These are phyloP conservation scores for Neocallimastix lanati DNA, from an alignment of 192 early-diverging fungal species.

Conservation along the genomic window DNA sequence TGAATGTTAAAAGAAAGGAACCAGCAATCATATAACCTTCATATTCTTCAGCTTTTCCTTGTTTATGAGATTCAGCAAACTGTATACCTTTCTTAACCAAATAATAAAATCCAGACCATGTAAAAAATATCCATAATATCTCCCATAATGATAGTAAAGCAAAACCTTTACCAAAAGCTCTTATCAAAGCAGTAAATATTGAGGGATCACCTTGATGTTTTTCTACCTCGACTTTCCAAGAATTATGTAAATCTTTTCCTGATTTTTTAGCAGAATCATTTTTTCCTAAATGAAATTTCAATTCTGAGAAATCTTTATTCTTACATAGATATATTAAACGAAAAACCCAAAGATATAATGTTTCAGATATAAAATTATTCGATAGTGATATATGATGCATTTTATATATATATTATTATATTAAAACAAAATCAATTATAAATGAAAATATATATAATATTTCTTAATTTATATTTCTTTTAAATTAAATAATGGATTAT, in stretches of 20 bases:
- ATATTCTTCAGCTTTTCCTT: background rate
- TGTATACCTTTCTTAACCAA: background rate
- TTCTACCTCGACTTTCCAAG: background rate
- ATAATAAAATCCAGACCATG: background rate
- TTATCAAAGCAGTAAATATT: background rate
- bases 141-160: background rate
- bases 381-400: background rate
- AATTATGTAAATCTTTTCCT: background rate
- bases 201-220: background rate
- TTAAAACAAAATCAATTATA: no score
- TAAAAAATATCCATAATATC: background rate
- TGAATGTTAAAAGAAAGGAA: background rate
- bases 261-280: background rate
- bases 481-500: no score
- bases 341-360: background rate
- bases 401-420: background rate
- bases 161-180: background rate
- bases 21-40: background rate
- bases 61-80: background rate
- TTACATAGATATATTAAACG: background rate
- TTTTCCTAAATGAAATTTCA: background rate
- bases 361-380: background rate
- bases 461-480: no score
- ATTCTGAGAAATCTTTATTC: background rate
- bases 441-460: no score